Evolutionary conservation across 257 asterid genomes (phyloP).

Genomic region (Mitragyna speciosa): DNA sequence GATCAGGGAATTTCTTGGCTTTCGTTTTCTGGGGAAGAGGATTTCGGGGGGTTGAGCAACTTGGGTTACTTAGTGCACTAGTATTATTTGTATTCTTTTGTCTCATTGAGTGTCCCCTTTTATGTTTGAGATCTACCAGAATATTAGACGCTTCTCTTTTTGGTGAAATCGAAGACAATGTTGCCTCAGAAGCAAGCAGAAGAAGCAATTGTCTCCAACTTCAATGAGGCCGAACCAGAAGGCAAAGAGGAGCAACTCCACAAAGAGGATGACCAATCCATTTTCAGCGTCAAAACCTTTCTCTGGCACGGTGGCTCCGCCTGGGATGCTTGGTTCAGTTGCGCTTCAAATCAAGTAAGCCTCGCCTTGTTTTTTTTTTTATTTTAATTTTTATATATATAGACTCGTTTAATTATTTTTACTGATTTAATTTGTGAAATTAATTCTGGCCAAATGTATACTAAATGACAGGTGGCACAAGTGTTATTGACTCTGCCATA

Average conservation of each 20-base stretch:
- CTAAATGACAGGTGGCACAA: conserved; percentile 71
- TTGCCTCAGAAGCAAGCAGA: conserved; percentile 80
- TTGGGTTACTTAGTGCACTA: not conserved
- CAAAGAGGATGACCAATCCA: conserved; percentile 48
- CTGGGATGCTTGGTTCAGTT: conserved; percentile 99
- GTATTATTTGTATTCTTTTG: conserved; percentile 12
- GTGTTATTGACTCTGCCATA: conserved; percentile 88
- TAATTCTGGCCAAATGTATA: not conserved
- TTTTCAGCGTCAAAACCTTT: conserved; percentile 56
- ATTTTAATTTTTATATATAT: too few species aligned
- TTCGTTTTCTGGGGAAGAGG: conserved; percentile 37
- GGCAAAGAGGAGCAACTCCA: conserved; percentile 37
- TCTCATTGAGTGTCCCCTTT: conserved; percentile 30
- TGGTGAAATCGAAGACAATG: conserved; percentile 46
- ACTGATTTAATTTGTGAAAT: not conserved
- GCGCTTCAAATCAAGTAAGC: conserved; percentile 90
- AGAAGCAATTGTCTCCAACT: conserved; percentile 80
- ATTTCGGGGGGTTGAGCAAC: not conserved
- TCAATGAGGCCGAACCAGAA: conserved; percentile 51
- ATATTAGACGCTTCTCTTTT: conserved; percentile 10
- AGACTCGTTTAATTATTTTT: not conserved
- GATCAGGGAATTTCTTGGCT: conserved; percentile 38
- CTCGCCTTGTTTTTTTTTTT: too few species aligned
- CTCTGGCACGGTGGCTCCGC: conserved; percentile 99
- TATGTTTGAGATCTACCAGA: conserved; percentile 33